Evolutionary conservation across 164 flowering plant species (phyloP).

Genomic region (Magnolia officinalis): DNA sequence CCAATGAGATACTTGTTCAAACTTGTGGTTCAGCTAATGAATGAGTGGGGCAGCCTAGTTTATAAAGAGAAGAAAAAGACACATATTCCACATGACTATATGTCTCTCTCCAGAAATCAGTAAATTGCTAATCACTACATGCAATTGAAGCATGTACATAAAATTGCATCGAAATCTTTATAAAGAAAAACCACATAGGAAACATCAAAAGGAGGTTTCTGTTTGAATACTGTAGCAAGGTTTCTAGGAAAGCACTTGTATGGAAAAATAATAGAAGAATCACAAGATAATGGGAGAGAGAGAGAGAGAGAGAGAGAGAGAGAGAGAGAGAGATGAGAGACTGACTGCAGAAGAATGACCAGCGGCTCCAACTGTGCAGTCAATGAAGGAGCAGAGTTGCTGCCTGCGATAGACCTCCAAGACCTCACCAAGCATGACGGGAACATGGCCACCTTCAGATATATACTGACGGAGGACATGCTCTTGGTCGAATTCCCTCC

Average conservation of each 20-base stretch:
- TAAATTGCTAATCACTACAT: too few species aligned
- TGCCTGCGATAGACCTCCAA: conserved; percentile 59
- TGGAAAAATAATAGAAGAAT: too few species aligned
- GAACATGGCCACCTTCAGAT: conserved; percentile 45
- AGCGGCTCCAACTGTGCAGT: conserved; percentile 93
- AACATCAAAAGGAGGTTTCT: too few species aligned
- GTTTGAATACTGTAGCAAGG: too few species aligned
- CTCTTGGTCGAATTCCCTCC: conserved; percentile 43
- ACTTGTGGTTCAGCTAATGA: neutral
- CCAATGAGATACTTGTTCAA: neutral
- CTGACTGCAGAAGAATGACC: conserved; percentile 91
- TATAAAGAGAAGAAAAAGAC: too few species aligned
- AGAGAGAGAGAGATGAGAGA: neutral
- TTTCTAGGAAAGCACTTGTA: too few species aligned
- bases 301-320: neutral
- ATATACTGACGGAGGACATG: conserved; percentile 20
- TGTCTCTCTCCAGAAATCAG: too few species aligned
- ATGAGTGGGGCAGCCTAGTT: neutral
- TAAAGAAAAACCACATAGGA: too few species aligned
- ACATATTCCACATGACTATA: too few species aligned
- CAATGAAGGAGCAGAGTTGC: conserved; percentile 62
- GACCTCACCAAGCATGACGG: conserved; percentile 89
- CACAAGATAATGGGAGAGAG: neutral
- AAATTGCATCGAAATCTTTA: too few species aligned
- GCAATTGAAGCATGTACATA: too few species aligned